Conservation (phyloP, 176 grass and related monocot species). For the Triticum urartu region DNA sequence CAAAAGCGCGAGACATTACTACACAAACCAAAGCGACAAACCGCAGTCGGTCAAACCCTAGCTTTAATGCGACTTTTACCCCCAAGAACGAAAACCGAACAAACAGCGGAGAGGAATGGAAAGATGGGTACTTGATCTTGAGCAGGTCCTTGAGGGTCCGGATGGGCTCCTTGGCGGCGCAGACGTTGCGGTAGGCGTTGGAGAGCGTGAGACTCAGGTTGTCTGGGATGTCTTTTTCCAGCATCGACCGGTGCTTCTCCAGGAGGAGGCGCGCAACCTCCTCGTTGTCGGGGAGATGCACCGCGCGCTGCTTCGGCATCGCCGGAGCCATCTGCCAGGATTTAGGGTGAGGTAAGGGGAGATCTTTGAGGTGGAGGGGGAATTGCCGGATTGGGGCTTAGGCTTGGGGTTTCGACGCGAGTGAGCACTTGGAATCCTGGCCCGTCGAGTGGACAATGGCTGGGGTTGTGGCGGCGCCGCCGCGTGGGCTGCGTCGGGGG, state of each 20-base stretch:
- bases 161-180: constrained; percentile 62
- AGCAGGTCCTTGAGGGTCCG: constrained; percentile 70
- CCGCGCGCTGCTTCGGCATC: constrained; percentile 36
- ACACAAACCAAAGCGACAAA: constrained; percentile 10
- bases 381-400: neutral
- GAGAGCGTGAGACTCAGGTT: constrained; percentile 58
- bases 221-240: constrained; percentile 46
- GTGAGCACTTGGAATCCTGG: constrained; percentile 4
- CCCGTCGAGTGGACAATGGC: neutral
- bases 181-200: constrained; percentile 65
- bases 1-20: neutral
- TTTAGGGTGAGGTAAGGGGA: neutral
- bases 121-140: constrained; percentile 58
- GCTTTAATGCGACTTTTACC: neutral
- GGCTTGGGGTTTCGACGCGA: neutral
- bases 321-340: constrained; percentile 20
- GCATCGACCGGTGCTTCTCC: constrained; percentile 73
- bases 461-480: neutral
- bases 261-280: constrained; percentile 49
- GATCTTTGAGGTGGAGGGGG: neutral
- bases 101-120: neutral
- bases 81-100: neutral
- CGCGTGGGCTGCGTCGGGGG: neutral
- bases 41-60: neutral
- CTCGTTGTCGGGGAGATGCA: constrained; percentile 71